phyloP scores from a whole-genome alignment of 2,329 filamentous ascomycete genomes.

The Plenodomus tracheiphilus region DNA sequence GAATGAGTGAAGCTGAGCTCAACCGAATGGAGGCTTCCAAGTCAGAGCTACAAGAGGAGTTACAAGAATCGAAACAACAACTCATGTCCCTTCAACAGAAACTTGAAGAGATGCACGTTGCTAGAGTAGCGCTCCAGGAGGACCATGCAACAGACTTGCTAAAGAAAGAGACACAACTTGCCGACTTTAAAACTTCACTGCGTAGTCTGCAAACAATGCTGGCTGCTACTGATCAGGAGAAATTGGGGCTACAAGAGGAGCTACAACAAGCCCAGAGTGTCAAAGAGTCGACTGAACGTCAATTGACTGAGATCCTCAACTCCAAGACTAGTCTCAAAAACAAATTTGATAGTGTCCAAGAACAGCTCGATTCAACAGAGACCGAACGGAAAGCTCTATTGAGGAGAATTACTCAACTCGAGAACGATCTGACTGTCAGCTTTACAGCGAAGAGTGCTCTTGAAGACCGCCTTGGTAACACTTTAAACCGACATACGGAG shows the following conservation, averaged over 20 bases:
- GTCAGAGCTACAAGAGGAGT: constrained; percentile 19
- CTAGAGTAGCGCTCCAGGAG: constrained; percentile 17
- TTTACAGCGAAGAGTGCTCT: constrained; percentile 7
- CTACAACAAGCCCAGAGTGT: constrained; percentile 12
- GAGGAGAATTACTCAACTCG: constrained; percentile 12
- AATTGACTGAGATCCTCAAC: constrained; percentile 7
- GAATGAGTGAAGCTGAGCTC: constrained; percentile 27
- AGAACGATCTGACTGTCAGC: constrained; percentile 5
- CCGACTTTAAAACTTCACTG: constrained; percentile 27
- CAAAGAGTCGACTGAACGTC: constrained; percentile 14
- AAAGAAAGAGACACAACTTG: constrained; percentile 25
- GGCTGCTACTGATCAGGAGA: constrained; percentile 19
- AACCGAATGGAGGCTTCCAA: constrained; percentile 23
- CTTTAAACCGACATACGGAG: constrained; percentile 8
- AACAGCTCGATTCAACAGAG: constrained; percentile 5
- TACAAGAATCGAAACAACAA: constrained; percentile 24
- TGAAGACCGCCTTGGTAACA: constrained; percentile 12
- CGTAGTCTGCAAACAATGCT: constrained; percentile 17
- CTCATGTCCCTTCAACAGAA: constrained; percentile 20
- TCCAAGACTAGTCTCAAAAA: constrained; percentile 14
- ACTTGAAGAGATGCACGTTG: constrained; percentile 17
- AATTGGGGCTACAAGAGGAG: constrained; percentile 16
- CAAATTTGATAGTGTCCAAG: constrained; percentile 7
- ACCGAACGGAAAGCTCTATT: constrained; percentile 9
- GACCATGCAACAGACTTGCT: constrained; percentile 12